Evolutionary conservation across 2,329 filamentous ascomycete species (phyloP), one percentile per base, ranked within the genome.

Genomic region (Botrytis medusae): DNA sequence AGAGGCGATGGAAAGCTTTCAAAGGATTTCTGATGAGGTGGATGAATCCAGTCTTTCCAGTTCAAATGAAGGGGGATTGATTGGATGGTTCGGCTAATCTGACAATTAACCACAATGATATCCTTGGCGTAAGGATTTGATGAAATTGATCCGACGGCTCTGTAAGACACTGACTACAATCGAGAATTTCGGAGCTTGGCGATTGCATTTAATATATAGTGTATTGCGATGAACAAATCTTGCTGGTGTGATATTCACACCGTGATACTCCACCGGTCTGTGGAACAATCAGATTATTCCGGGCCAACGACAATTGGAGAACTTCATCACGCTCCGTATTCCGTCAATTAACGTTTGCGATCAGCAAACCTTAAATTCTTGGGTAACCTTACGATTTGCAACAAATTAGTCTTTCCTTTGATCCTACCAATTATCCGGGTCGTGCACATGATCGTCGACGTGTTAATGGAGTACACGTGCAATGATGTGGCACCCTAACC

Each of bases 351-450:
- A 44, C 16, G 25, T 29, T 42, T 62, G 60, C 34, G 48, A 68
- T 68, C 10, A n/a, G 34, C 34, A 57, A 68, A 57, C 46, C 34
- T 68, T 40, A 68, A 40, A 68, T 68, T 68, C 64, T 68, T 68
- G 48, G 64, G 64, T 68, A 68, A 68, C 64, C 51, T 37, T 57
- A 48, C 16, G 64, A 57, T 54, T 40, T 68, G 64, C 64, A 68
- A 68, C 64, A 68, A 57, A 54, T 29, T 7, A 1, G 29, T 22
- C 10, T 22, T 14, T 22, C 8, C 46, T 57, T 34, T 14, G 14
- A 29, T 10, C 29, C 8, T 40, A 42, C 34, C 25, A 68, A 29
- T 54, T 42, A 37, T 42, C 40, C 51, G 48, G 64, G 48, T 68
- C 34, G 34, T 29, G 34, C 48, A 68, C 34, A 57, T 68, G 64